Evolutionary conservation across 2,329 filamentous ascomycete species (phyloP).

Genomic region (Botrytis pseudocinerea): DNA sequence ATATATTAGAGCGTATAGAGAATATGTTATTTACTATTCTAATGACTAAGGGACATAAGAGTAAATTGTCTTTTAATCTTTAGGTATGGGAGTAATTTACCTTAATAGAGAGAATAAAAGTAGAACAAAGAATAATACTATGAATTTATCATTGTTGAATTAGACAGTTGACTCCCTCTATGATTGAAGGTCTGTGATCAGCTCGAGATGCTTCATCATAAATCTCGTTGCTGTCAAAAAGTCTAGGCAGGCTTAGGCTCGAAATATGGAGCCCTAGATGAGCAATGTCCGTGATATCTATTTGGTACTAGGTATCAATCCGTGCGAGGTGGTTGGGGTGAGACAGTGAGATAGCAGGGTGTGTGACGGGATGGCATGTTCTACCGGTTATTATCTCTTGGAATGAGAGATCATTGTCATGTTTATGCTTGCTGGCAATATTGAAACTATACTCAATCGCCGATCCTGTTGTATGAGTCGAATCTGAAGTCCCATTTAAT

Average conservation of each 20-base stretch:
- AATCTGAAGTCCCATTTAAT: neutral
- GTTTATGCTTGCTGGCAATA: neutral
- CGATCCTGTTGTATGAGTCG: neutral
- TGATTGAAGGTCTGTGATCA: neutral
- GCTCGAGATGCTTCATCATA: neutral
- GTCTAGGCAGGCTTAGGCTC: neutral
- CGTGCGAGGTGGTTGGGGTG: neutral
- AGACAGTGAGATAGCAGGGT: neutral
- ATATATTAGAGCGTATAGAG: too few relatives aligned
- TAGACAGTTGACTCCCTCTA: neutral
- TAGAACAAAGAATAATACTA: too few relatives aligned
- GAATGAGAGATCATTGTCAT: neutral
- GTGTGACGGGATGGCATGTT: neutral
- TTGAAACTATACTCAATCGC: neutral
- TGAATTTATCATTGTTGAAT: neutral
- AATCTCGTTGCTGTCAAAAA: neutral
- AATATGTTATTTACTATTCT: too few relatives aligned
- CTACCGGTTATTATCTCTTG: neutral
- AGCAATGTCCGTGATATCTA: neutral
- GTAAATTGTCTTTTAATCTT: too few relatives aligned
- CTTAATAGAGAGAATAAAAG: too few relatives aligned
- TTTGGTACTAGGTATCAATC: neutral
- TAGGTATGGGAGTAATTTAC: neutral
- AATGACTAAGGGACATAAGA: too few relatives aligned
- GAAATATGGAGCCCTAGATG: neutral